phyloP scores from a whole-genome alignment of 169 alveolate species.

The Sarcocystis neurona region DNA sequence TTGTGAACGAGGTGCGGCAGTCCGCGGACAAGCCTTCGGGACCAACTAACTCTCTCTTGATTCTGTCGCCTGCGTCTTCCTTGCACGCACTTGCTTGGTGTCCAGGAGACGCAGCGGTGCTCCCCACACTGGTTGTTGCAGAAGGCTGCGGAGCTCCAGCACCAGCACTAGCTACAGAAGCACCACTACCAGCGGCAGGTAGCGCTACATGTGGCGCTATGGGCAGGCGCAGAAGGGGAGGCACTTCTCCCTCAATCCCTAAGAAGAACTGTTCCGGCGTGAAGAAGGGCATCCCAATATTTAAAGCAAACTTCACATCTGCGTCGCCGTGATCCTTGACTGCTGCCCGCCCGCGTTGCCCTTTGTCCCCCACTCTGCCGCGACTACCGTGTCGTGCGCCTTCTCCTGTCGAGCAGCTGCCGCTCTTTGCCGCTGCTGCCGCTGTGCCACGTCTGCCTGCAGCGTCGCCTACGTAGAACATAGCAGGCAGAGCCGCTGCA shows the following conservation, averaged over 20 bases:
- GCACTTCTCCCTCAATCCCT: neutral
- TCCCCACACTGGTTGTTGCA: too few species aligned
- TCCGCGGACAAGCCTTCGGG: too few species aligned
- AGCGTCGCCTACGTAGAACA: constrained; percentile 63
- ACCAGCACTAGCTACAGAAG: too few species aligned
- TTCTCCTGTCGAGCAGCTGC: neutral
- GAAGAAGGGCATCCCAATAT: constrained; percentile 57
- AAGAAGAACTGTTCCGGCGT: constrained; percentile 65
- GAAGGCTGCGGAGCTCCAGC: too few species aligned
- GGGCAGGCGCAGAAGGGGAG: constrained; percentile 33
- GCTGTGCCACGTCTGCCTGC: constrained; percentile 56
- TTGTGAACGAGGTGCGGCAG: too few species aligned
- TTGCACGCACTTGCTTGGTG: too few species aligned
- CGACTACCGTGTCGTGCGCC: too few species aligned
- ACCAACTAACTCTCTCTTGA: too few species aligned
- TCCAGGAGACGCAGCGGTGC: too few species aligned
- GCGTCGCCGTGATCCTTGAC: constrained; percentile 59
- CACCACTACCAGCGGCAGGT: too few species aligned
- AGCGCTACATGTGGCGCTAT: too few species aligned
- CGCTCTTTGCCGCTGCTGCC: neutral
- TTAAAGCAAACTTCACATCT: constrained; percentile 57
- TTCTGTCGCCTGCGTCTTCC: too few species aligned
- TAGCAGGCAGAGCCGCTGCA: constrained; percentile 39
- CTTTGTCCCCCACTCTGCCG: neutral
- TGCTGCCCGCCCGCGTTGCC: neutral